Percentiles rank a stretch among this genome's conserved stretches.
Evolutionary conservation across 306 rosid genomes (phyloP).

Genomic region (Fragaria ananassa): DNA sequence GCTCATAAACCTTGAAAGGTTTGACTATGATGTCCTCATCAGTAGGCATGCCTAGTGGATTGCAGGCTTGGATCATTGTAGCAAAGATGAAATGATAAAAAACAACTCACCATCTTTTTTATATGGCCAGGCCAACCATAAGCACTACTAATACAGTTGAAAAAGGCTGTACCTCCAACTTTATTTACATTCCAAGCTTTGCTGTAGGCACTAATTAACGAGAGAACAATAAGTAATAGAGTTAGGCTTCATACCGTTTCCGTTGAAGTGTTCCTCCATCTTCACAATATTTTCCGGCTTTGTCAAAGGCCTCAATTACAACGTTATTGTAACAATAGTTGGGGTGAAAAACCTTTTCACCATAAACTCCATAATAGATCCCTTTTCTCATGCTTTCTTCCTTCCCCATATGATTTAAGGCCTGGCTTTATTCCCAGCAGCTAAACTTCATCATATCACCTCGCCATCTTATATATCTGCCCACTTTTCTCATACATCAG

Average conservation of each 20-base stretch:
- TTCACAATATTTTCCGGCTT: constrained; percentile 57
- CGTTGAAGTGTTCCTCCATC: constrained; percentile 56
- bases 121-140: constrained; percentile 72
- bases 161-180: constrained; percentile 81
- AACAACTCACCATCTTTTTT: constrained; percentile 56
- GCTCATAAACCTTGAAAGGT: no score
- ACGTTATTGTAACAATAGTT: constrained; percentile 70
- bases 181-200: constrained; percentile 50
- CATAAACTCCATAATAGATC: constrained; percentile 57
- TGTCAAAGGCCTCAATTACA: constrained; percentile 74
- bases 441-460: constrained; percentile 86
- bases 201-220: constrained; percentile 58
- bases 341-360: constrained; percentile 63
- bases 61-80: constrained; percentile 67
- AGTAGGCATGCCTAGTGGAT: constrained; percentile 61
- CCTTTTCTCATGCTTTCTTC: constrained; percentile 29
- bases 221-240: constrained; percentile 78
- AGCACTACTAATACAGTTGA: constrained; percentile 68
- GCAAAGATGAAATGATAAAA: constrained; percentile 55
- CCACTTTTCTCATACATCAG: constrained; percentile 70
- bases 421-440: constrained; percentile 75
- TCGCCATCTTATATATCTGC: constrained; percentile 74
- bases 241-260: constrained; percentile 78
- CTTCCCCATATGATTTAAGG: constrained; percentile 70
- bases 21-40: no score